These are phyloP conservation scores for Calonectria fujianensis DNA, from an alignment of 2,329 filamentous ascomycete genomes.

Conservation along the genomic window DNA sequence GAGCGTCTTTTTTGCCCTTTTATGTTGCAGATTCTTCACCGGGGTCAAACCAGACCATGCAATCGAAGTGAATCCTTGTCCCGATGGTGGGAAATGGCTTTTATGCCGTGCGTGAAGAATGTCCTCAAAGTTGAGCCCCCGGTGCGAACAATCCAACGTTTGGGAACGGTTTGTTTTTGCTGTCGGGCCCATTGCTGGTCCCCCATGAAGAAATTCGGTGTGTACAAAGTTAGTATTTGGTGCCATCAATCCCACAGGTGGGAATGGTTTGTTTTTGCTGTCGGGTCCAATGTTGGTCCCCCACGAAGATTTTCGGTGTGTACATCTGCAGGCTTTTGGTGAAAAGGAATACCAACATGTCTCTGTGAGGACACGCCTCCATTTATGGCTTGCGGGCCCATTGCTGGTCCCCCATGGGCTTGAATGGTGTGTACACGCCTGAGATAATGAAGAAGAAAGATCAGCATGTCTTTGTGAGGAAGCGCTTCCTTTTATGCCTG, in stretches of 20 bases:
- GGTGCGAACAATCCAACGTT: neutral
- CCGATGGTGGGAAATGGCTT: neutral
- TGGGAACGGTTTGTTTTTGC: neutral
- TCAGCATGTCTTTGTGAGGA: neutral
- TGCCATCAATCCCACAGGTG: too few species aligned
- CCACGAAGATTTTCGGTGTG: constrained; percentile 5
- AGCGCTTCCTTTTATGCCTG: neutral
- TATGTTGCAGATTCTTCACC: neutral
- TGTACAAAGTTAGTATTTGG: neutral
- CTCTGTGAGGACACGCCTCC: too few species aligned
- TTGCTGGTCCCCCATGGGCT: neutral
- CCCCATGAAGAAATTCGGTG: constrained; percentile 19
- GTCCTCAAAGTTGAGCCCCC: neutral
- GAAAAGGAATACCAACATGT: too few species aligned
- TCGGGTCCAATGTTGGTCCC: constrained; percentile 7
- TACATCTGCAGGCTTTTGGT: neutral
- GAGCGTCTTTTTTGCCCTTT: constrained; percentile 11
- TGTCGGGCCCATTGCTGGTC: constrained; percentile 6
- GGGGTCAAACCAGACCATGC: neutral
- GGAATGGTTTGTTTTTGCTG: neutral
- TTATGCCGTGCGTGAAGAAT: neutral
- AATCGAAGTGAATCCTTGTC: neutral
- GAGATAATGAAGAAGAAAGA: neutral
- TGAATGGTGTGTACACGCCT: too few species aligned
- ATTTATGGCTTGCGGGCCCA: too few species aligned